Evolutionary conservation across 208 protist species (phyloP).

Genomic region (Trypanosomatidae sp.): DNA sequence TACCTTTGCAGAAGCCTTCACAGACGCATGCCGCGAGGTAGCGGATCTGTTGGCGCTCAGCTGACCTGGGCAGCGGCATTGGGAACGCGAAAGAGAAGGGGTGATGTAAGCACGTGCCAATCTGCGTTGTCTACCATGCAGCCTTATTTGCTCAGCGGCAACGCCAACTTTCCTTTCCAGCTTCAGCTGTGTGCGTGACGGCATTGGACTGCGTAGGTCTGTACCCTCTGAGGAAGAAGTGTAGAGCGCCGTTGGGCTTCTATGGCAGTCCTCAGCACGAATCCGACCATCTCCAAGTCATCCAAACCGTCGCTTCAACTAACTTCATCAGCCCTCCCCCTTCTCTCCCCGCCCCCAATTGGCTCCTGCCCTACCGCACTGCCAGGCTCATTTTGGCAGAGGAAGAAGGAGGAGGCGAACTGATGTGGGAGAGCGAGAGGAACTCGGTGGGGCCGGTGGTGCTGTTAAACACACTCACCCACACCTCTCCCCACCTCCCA

Average conservation of each 20-base stretch:
- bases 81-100: background rate
- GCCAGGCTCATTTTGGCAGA: background rate
- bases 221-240: background rate
- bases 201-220: background rate
- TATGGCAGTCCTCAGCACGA: background rate
- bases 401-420: background rate
- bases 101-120: background rate
- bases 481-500: background rate
- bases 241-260: background rate
- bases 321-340: background rate
- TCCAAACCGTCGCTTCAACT: background rate
- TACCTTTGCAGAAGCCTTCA: slow-evolving; percentile 17
- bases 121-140: background rate
- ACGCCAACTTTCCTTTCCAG: too few species aligned
- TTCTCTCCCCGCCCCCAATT: background rate
- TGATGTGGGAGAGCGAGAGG: background rate
- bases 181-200: background rate
- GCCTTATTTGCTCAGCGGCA: too few species aligned
- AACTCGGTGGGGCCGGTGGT: background rate
- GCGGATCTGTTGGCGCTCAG: background rate
- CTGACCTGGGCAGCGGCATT: background rate
- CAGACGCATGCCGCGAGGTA: slow-evolving; percentile 20
- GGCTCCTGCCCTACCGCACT: background rate
- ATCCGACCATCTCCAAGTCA: background rate
- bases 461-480: background rate